phyloP scores from a whole-genome alignment of 2,329 filamentous ascomycete genomes.

The Metarhizium humberi region DNA sequence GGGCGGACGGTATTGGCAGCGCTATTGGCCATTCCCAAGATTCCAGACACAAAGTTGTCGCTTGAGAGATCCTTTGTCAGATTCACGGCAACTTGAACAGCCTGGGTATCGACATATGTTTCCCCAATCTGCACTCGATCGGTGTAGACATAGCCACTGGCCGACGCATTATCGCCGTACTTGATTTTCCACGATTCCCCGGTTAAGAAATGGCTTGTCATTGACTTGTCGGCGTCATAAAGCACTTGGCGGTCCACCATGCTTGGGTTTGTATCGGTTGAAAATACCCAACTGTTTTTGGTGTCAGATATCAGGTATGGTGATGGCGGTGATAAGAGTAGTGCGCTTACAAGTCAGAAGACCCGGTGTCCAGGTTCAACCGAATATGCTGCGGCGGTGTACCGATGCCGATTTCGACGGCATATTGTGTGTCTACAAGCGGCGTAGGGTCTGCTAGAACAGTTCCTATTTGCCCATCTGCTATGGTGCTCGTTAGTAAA shows the following conservation, averaged over 20 bases:
- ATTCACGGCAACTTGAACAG: constrained; percentile 53
- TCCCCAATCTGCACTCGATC: constrained; percentile 55
- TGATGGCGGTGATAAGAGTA: background rate
- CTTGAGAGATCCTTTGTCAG: constrained; percentile 38
- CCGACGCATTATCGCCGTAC: constrained; percentile 58
- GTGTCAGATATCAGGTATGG: background rate
- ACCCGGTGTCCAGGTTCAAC: constrained; percentile 60
- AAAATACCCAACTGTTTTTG: constrained; percentile 56
- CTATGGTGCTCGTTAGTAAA: constrained; percentile 1
- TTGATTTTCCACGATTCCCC: constrained; percentile 44
- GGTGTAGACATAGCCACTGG: constrained; percentile 54
- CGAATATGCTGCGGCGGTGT: constrained; percentile 45
- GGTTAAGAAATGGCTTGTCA: constrained; percentile 30
- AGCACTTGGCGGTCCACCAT: constrained; percentile 42
- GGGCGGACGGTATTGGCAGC: constrained; percentile 24
- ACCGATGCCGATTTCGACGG: constrained; percentile 55
- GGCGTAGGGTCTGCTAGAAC: constrained; percentile 18
- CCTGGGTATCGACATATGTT: constrained; percentile 49
- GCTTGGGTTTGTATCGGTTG: constrained; percentile 39
- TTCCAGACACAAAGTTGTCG: constrained; percentile 25
- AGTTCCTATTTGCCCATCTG: constrained; percentile 12
- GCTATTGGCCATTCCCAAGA: constrained; percentile 25
- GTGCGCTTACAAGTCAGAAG: constrained; percentile 35
- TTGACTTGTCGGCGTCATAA: constrained; percentile 42
- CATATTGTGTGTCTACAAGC: constrained; percentile 44